A percentile compares a stretch with the other conserved stretches of the same genome.
Evolutionary conservation across 2,329 filamentous ascomycete species (phyloP).

Genomic region (Cladosporium sp.): DNA sequence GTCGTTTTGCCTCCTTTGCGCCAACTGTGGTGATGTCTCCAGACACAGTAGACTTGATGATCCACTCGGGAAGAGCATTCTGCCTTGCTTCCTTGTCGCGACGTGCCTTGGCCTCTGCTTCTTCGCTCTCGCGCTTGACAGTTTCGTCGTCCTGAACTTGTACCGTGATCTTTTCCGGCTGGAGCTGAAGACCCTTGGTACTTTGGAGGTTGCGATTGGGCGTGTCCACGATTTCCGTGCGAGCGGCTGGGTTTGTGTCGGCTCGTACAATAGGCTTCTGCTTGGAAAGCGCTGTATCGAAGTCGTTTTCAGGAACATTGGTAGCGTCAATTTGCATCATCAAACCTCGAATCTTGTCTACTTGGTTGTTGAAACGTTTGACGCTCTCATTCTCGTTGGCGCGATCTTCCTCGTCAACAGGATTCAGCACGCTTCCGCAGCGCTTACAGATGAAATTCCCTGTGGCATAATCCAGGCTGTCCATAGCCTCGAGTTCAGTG

Average conservation of each 20-base stretch:
- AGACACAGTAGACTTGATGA: slow-evolving; percentile 33
- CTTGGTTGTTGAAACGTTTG: slow-evolving; percentile 71
- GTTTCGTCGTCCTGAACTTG: slow-evolving; percentile 33
- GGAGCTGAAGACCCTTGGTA: slow-evolving; percentile 31
- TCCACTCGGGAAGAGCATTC: slow-evolving; percentile 34
- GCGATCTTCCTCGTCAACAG: slow-evolving; percentile 61
- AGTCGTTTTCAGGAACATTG: slow-evolving; percentile 67
- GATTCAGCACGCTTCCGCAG: slow-evolving; percentile 61
- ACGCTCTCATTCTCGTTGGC: slow-evolving; percentile 55
- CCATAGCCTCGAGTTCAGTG: slow-evolving; percentile 84
- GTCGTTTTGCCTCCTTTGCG: slow-evolving; percentile 35
- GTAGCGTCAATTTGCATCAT: slow-evolving; percentile 73
- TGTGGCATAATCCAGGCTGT: slow-evolving; percentile 58
- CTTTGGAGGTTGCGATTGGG: slow-evolving; percentile 29
- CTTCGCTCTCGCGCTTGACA: slow-evolving; percentile 30
- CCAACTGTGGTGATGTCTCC: slow-evolving; percentile 44
- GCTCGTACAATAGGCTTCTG: slow-evolving; percentile 63
- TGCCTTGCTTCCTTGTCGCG: slow-evolving; percentile 32
- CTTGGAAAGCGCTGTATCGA: slow-evolving; percentile 63
- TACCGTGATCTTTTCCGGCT: slow-evolving; percentile 33
- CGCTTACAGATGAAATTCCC: slow-evolving; percentile 72
- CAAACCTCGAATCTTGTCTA: slow-evolving; percentile 72
- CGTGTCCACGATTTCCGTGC: slow-evolving; percentile 31
- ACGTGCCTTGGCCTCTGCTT: slow-evolving; percentile 26
- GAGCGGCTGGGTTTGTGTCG: slow-evolving; percentile 54